Evolutionary conservation across 2,329 filamentous ascomycete species (phyloP), one percentile per base, ranked within the genome.

Genomic region (Berkeleyomyces rouxiae): DNA sequence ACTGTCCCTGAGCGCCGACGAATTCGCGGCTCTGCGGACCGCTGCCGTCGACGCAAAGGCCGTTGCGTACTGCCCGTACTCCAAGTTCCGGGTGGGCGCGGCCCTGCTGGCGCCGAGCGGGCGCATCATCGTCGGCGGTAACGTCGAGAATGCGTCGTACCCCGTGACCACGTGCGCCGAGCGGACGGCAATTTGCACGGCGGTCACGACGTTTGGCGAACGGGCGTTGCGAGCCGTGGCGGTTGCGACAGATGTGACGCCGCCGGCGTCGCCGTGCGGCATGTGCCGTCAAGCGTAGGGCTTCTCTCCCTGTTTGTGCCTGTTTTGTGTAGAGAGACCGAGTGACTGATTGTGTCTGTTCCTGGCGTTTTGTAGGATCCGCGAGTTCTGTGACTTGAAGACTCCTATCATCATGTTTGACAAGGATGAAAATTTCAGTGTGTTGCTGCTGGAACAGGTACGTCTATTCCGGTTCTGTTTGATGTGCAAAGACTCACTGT

Each of bases 161-260:
- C 92, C 93, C 0, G 91, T 96, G 4, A 90, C 90, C n/a, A 95
- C 88, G 2, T 97, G 93, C 73, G 93, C 93, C 11, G 93, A 99
- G 79, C 80, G 92, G 64, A 88, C 92, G n/a, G 90, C 89, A 1
- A 79, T 97, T 67, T 87, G 83, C 6, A 90, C 84, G 46, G 92
- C 92, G 31, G 82, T 96, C 4, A 81, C 82, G 5, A 75, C 75
- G 60, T 64, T 64, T 59, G 81, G 82, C 2, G 74, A 80, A 67
- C 74, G 73, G 42, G 70, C 68, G 39, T 89, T 95, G 74, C 85
- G 83, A 70, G 92, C 91, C 23, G 74, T 99, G 31, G 92, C 88
- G 13, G 90, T 99, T 3, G 82, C 88, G 5, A 95, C 91, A 4
- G 88, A 96, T 71, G 86, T 88, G 49, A 74, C 73, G 40, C 82